These are phyloP conservation scores for Leccinum solheimii DNA, from an alignment of 1,284 basidiomycete genomes.

Conservation along the genomic window DNA sequence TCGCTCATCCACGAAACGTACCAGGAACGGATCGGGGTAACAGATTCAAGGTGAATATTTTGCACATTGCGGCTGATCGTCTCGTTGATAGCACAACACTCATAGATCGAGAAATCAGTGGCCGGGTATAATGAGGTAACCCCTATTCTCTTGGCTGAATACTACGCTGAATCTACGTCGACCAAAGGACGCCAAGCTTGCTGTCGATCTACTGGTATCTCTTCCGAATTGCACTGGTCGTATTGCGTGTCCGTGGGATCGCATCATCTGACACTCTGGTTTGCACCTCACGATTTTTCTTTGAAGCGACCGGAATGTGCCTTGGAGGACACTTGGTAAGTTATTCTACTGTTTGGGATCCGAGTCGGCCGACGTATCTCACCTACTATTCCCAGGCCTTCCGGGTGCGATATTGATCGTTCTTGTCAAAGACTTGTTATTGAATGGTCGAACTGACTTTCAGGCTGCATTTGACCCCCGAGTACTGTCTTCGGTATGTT, in stretches of 20 bases:
- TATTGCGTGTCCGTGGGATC: slow-evolving; percentile 65
- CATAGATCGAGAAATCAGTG: slow-evolving; percentile 80
- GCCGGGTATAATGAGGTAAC: slow-evolving; percentile 81
- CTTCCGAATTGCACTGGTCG: slow-evolving; percentile 85
- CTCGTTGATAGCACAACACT: slow-evolving; percentile 11
- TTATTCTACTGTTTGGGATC: neutral
- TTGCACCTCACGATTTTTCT: slow-evolving; percentile 4
- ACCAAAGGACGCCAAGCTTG: slow-evolving; percentile 69
- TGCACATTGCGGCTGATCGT: neutral
- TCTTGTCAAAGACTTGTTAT: slow-evolving; percentile 53
- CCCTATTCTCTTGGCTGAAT: neutral
- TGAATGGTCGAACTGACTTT: slow-evolving; percentile 20
- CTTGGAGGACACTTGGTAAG: slow-evolving; percentile 80
- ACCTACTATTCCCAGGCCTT: slow-evolving; percentile 21
- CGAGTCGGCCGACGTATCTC: slow-evolving; percentile 4
- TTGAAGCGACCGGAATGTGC: slow-evolving; percentile 79
- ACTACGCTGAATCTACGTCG: neutral
- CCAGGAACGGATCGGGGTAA: slow-evolving; percentile 81
- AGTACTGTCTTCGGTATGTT: slow-evolving; percentile 84
- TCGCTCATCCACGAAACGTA: neutral
- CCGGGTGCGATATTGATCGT: slow-evolving; percentile 18
- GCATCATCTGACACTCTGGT: neutral
- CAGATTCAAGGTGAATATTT: slow-evolving; percentile 78
- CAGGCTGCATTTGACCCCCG: slow-evolving; percentile 82
- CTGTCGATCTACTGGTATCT: slow-evolving; percentile 72